phyloP scores from a whole-genome alignment of 371 early-diverging fungal genomes.

The Neoconidiobolus thromboides region DNA sequence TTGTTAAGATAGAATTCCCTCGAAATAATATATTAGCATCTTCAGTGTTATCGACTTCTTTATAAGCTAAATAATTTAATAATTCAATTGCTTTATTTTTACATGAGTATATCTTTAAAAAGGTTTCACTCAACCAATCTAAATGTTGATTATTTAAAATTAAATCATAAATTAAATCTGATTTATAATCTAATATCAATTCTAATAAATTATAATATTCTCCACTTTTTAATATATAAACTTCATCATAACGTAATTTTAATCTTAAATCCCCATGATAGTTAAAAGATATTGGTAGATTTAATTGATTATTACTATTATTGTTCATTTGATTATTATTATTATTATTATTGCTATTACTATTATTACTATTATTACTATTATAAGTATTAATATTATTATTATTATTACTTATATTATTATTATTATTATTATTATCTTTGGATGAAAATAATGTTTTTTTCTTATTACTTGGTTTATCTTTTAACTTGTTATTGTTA shows the following conservation, averaged over 20 bases:
- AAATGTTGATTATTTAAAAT: conserved; percentile 20
- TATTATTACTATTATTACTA: conserved; percentile 13
- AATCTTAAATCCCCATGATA: conserved; percentile 32
- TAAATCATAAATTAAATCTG: conserved; percentile 25
- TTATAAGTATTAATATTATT: not conserved
- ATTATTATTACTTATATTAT: not conserved
- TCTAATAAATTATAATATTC: conserved; percentile 17
- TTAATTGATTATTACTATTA: too few relatives aligned
- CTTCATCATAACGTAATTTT: conserved; percentile 31
- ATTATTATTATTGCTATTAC: conserved; percentile 7
- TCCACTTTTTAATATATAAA: conserved; percentile 20
- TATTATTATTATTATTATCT: too few relatives aligned
- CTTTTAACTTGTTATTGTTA: conserved; percentile 2
- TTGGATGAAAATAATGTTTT: not conserved
- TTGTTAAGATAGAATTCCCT: conserved; percentile 57
- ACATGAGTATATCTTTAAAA: conserved; percentile 29
- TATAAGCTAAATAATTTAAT: conserved; percentile 31
- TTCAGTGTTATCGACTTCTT: conserved; percentile 22
- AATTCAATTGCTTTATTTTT: conserved; percentile 22
- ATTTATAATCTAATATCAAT: conserved; percentile 22
- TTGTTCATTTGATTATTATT: too few relatives aligned
- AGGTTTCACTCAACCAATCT: conserved; percentile 31
- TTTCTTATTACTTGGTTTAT: not conserved
- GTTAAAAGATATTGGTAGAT: too few relatives aligned
- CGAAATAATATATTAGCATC: conserved; percentile 26